Base-by-base conservation (phyloP, 1,284 basidiomycete genomes). In the Abortiporus biennis region DNA sequence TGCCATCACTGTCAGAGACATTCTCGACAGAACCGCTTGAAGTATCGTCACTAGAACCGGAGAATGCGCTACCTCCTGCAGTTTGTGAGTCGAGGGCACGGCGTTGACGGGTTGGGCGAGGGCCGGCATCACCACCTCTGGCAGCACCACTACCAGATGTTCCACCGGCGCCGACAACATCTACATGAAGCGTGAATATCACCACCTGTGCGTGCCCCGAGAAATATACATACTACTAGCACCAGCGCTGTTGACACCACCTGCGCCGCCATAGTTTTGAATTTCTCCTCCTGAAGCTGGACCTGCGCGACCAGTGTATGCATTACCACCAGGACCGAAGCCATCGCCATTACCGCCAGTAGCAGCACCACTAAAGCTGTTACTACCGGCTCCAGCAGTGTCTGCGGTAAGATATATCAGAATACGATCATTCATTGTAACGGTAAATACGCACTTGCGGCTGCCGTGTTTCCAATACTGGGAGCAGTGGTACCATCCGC, bases 61-160 rank as follows among this genome's bases (percentile, higher is more conserved):
- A 51, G 47, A 54, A 55, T 2, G 58, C 49, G 46, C 55, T 59
- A 47, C 58, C 58, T 37, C 52, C 53, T 6, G 49, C 45, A 12
- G 49, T 51, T 20, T 37, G 23, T 4, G 8, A 32, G 39, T 53
- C 46, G 17, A 36, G 12, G 3, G 51, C 49, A 43, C 51, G 49
- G 24, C 21, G 34, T 19, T 17, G 30, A 35, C 37, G 20, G 13
- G 36, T 15, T 8, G 35, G n/a, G 27, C 27, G 23, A n/a, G 11
- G 22, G 16, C 42, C 53, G 15, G 49, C 53, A 30, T 49, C 42
- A 15, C 54, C 54, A 25, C 47, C 54, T 17, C 40, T 36, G 21
- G 45, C 47, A 38, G 44, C 48, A 15, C 54, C 54, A 38, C 47
- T 47, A 30, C 38, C 50, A 2, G 47, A 48, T 13, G 42, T 38